Evolutionary conservation across 2,329 filamentous ascomycete species (phyloP).

Genomic region (Penicillium polonicum): DNA sequence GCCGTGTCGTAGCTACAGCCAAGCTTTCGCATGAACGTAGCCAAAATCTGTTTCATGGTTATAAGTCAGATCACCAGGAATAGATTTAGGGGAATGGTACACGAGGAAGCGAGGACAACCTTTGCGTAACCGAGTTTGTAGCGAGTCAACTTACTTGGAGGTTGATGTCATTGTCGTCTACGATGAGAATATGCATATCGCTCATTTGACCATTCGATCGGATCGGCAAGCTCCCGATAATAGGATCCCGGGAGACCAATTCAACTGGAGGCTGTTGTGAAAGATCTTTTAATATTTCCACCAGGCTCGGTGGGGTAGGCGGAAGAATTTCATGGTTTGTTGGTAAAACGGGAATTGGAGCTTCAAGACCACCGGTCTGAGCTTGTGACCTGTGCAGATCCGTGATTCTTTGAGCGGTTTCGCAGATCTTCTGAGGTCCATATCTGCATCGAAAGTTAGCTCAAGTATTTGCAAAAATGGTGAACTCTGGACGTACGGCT

Average conservation of each 20-base stretch:
- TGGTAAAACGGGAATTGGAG: not conserved
- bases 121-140: not conserved
- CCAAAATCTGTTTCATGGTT: constrained; percentile 29
- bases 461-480: not conserved
- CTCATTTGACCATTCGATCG: not conserved
- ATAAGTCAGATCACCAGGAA: not conserved
- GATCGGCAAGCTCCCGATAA: not conserved
- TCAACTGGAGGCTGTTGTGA: not conserved
- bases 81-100: too few species aligned
- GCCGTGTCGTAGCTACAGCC: constrained; percentile 39
- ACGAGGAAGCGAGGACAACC: not conserved
- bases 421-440: constrained; percentile 28
- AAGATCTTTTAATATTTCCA: not conserved
- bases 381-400: constrained; percentile 1
- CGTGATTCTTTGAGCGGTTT: constrained; percentile 20
- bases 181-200: constrained; percentile 35
- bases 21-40: constrained; percentile 41
- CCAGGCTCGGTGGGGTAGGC: not conserved
- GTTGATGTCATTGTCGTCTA: constrained; percentile 47
- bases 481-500: constrained; percentile 25
- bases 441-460: constrained; percentile 23
- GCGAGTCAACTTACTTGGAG: constrained; percentile 26
- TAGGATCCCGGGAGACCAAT: not conserved
- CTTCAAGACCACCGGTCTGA: not conserved
- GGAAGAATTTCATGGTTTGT: not conserved